A percentile compares a stretch with the other conserved stretches of the same genome.
These are phyloP conservation scores for Spatholobus suberectus DNA, from an alignment of 306 rosid species.

Conservation along the genomic window DNA sequence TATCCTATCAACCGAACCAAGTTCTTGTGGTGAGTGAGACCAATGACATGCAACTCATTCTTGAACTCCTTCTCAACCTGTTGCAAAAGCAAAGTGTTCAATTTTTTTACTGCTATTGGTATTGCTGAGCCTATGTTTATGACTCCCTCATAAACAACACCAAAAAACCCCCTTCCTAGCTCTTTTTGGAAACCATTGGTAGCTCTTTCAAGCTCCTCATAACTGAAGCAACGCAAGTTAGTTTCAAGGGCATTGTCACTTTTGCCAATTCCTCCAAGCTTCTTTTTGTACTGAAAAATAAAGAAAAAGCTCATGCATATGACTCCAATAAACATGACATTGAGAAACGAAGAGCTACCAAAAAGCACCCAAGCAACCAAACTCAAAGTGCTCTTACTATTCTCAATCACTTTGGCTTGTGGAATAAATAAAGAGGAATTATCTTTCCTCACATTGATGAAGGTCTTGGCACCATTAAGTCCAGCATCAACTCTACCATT, in stretches of 20 bases:
- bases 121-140: background rate
- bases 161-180: constrained; percentile 25
- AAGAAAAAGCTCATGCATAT: constrained; percentile 19
- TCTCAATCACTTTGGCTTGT: constrained; percentile 25
- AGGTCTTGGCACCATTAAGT: constrained; percentile 37
- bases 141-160: constrained; percentile 29
- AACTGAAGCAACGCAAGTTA: background rate
- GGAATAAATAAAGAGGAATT: constrained; percentile 35
- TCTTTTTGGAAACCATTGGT: constrained; percentile 3
- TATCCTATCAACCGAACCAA: constrained; percentile 4
- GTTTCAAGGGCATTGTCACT: background rate
- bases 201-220: constrained; percentile 12
- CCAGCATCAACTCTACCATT: constrained; percentile 42
- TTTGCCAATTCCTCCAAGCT: background rate
- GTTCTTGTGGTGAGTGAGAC: constrained; percentile 9
- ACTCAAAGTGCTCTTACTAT: constrained; percentile 26
- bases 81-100: background rate
- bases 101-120: background rate
- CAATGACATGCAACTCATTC: background rate
- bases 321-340: constrained; percentile 25
- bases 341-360: constrained; percentile 51
- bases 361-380: constrained; percentile 47
- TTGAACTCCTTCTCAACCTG: background rate
- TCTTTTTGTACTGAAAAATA: constrained; percentile 1
- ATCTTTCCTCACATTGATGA: constrained; percentile 51